These are phyloP conservation scores for Naganishia sp. DNA, from an alignment of 1,284 basidiomycete species.

Conservation along the genomic window DNA sequence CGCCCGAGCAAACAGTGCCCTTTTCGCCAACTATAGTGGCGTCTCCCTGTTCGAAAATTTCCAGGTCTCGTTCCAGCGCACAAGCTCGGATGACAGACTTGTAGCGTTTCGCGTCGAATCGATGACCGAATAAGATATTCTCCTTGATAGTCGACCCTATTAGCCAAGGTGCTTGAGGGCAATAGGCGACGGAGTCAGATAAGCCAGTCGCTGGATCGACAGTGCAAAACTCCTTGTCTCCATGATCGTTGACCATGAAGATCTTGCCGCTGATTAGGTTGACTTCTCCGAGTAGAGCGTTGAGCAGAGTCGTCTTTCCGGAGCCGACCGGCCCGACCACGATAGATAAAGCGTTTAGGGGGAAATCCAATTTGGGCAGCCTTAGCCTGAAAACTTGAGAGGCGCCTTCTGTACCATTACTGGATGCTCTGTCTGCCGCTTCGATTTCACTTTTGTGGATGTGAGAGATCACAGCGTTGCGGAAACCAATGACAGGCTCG, in stretches of 20 bases:
- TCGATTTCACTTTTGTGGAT: constrained; percentile 36
- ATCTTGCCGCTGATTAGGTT: constrained; percentile 56
- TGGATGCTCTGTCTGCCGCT: constrained; percentile 34
- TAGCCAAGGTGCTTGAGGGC: constrained; percentile 58
- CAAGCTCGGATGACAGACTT: constrained; percentile 57
- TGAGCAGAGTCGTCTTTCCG: constrained; percentile 56
- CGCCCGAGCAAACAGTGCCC: constrained; percentile 58
- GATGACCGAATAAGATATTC: constrained; percentile 59
- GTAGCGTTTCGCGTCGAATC: constrained; percentile 49
- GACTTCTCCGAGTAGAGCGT: constrained; percentile 59
- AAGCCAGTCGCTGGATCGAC: constrained; percentile 56
- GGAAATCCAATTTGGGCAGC: constrained; percentile 56
- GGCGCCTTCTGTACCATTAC: constrained; percentile 35
- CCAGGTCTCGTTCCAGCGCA: constrained; percentile 58
- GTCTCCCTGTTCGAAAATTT: constrained; percentile 59
- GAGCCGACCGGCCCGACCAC: constrained; percentile 57
- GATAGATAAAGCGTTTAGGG: constrained; percentile 51
- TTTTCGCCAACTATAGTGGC: constrained; percentile 63
- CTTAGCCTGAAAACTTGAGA: constrained; percentile 53
- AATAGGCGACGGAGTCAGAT: constrained; percentile 59
- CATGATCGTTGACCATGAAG: constrained; percentile 58
- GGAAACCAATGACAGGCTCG: constrained; percentile 58
- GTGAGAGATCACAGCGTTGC: constrained; percentile 55
- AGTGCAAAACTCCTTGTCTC: constrained; percentile 50
- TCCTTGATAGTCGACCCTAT: constrained; percentile 60